Percentiles rank a stretch among this genome's conserved stretches.
These are phyloP conservation scores for Chloroidium sp. DNA, from an alignment of 163 green algal species.

Conservation along the genomic window DNA sequence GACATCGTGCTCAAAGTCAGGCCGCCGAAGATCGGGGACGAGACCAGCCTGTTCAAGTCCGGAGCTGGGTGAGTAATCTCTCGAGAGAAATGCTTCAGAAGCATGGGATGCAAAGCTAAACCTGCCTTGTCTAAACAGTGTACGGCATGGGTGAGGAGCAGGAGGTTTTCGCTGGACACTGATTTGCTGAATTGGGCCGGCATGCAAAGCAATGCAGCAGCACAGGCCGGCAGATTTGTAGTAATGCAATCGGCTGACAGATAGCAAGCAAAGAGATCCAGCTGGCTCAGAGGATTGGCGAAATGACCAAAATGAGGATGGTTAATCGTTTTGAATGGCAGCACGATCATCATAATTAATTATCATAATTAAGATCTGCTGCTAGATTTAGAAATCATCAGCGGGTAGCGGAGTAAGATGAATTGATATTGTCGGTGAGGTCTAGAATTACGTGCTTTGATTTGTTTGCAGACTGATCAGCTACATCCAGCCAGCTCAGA, in stretches of 20 bases:
- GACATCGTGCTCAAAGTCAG: slow-evolving; percentile 76
- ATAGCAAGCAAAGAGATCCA: too few species aligned
- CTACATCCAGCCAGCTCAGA: slow-evolving; percentile 73
- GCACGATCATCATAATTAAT: neutral
- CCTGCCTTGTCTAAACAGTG: too few species aligned
- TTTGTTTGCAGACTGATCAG: slow-evolving; percentile 43
- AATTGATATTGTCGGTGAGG: neutral
- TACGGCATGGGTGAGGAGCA: too few species aligned
- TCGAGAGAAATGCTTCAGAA: neutral
- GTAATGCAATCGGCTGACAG: too few species aligned
- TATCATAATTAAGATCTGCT: neutral
- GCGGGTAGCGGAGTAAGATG: too few species aligned
- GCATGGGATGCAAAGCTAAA: too few species aligned
- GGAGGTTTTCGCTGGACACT: too few species aligned
- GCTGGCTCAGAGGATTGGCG: too few species aligned
- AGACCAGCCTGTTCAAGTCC: slow-evolving; percentile 58
- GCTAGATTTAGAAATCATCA: neutral
- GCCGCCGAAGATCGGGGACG: slow-evolving; percentile 44
- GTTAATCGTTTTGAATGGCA: neutral
- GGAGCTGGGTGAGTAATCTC: slow-evolving; percentile 21
- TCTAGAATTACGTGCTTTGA: neutral
- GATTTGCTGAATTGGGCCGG: too few species aligned
- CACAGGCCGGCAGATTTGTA: too few species aligned
- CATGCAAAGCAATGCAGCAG: too few species aligned
- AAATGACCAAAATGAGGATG: neutral